phyloP scores from a whole-genome alignment of 371 early-diverging fungal species.

The Rhizomucor pusillus region DNA sequence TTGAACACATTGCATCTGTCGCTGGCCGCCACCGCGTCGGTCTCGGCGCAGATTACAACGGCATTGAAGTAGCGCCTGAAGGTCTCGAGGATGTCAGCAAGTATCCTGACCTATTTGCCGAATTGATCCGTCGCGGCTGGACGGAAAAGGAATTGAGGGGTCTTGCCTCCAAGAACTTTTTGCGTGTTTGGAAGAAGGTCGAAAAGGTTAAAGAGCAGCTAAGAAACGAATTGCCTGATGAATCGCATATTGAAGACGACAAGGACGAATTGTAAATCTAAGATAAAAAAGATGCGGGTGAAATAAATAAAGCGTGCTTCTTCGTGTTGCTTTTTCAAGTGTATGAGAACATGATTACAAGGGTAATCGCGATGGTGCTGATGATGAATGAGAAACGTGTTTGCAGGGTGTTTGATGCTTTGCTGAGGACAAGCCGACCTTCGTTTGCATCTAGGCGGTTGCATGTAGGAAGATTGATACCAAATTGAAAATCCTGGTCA shows the following conservation, averaged over 20 bases:
- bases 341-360: too few species aligned
- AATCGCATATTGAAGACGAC: conserved; percentile 21
- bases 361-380: too few species aligned
- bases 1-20: conserved; percentile 51
- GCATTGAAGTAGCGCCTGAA: conserved; percentile 48
- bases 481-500: conserved; percentile 20
- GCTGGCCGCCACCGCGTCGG: conserved; percentile 61
- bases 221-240: conserved; percentile 30
- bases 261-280: too few species aligned
- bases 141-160: conserved; percentile 53
- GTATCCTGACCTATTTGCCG: conserved; percentile 63
- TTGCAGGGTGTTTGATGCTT: not conserved
- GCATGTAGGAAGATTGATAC: conserved; percentile 35
- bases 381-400: too few species aligned
- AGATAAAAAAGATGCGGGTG: too few species aligned
- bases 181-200: conserved; percentile 48
- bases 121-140: conserved; percentile 59
- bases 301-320: too few species aligned
- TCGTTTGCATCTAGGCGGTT: conserved; percentile 34
- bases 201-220: conserved; percentile 41
- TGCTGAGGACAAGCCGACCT: conserved; percentile 22
- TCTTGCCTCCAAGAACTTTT: conserved; percentile 53
- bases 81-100: conserved; percentile 67
- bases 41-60: conserved; percentile 69
- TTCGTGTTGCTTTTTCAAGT: too few species aligned